Evolutionary conservation across 148 eudicot species (phyloP), one percentile per base, ranked within the genome.

Genomic region (Cornus controversa): DNA sequence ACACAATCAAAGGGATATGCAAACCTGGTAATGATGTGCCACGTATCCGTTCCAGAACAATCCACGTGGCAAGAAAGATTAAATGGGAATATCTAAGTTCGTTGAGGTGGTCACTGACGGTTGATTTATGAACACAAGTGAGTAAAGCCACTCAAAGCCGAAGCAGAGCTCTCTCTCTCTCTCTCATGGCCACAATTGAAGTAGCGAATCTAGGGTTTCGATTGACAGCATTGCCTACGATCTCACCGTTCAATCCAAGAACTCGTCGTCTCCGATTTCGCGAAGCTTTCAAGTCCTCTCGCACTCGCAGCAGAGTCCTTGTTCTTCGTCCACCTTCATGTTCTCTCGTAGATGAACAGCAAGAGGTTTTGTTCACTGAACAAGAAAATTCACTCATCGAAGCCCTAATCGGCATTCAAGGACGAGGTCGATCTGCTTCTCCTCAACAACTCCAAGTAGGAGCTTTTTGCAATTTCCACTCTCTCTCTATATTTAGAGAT

Each of bases 351-450:
- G 64, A 62, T 74, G 77, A 86, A 77, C 36, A 78, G 77, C 57
- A 80, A 28, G 84, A 68, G 18, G 70, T 78, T 53, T 45, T 66
- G 57, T 93, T 94, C 70, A 90, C 75, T 4, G 77, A 87, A 27
- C 86, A 91, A 22, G 98, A 95, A 54, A 87, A 84, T 71, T 81
- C 79, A 1, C 86, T 95, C 2, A 79, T 95, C 57, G 91, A 89
- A 24, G 96, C 93, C 69, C 90, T 95, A 8, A 82, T 95, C 18
- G 98, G 98, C 3, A 84, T 95, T 64, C 97, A 95, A 83, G 97
- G 98, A 79, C 97, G 98, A 23, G 97, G 98, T 16, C 91, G 94
- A 80, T 89, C 94, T 70, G 92, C 94, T 85, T 89, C 96, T 40
- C 78, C 92, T 28, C 84, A 76, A 16, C 98, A 93, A 75, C 86